Base-by-base conservation (phyloP, 495 filamentous ascomycete genomes). In the Tuber indicum region DNA sequence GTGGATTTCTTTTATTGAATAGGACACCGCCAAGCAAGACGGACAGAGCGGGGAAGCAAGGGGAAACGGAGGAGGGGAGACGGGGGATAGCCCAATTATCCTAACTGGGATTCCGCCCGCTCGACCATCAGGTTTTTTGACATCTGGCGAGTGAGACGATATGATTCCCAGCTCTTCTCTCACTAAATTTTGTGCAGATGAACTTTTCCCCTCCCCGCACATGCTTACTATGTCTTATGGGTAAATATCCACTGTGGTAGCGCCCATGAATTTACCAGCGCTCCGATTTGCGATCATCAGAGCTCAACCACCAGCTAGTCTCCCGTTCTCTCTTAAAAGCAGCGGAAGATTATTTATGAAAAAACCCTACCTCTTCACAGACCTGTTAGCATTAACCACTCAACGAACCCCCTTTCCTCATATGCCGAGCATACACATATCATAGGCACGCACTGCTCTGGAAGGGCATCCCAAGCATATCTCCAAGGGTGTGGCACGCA, bases 1-100 rank as follows among this genome's bases (percentile, higher is more conserved):
- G 58, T 66, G 58, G 26, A 66, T 66, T 66, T 66, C 58, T 66
- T 26, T 14, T 66, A 66, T 66, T 36, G 58, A 66, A 66, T n/a
- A 26, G 32, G 58, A 66, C n/a, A 8, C 26, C 12, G 58, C 58
- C 58, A 66, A 62, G 52, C 52, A 62, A 66, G 58, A 26, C 16
- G 14, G 16, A 32, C 58, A 36, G 26, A 36, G 58, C 26, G 58
- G 26, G 58, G 32, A 66, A 66, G 58, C 14, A 66, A 66, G 26
- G 32, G 26, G 17, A 36, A 66, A 5, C 5, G n/a, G 26, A 49
- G 7, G 58, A 26, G 26, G 23, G 16, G n/a, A 9, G 14, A 0
- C 14, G 36, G 17, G 26, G 36, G 58, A 66, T 36, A 66, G 3
- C 26, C 58, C 26, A 66, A 36, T 17, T 66, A 32, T 66, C 26